These are phyloP conservation scores for Pythium chondricola DNA, from an alignment of 352 stramenopile species.

Conservation along the genomic window DNA sequence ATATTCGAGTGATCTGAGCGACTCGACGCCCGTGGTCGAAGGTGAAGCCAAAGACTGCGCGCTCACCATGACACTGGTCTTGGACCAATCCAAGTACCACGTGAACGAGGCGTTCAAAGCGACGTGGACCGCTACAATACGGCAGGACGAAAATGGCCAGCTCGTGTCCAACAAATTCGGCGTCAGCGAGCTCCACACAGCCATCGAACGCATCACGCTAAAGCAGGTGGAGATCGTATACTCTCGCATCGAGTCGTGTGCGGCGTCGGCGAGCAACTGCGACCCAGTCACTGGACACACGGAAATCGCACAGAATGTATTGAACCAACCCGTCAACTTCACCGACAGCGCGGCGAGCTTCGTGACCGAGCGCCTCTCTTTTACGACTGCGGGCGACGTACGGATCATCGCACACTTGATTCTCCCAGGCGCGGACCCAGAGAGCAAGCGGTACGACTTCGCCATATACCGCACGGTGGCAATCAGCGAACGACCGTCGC, in stretches of 20 bases:
- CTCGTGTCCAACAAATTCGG: constrained; percentile 44
- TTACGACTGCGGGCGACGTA: constrained; percentile 39
- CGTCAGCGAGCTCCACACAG: constrained; percentile 31
- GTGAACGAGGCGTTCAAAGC: constrained; percentile 52
- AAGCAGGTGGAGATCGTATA: constrained; percentile 44
- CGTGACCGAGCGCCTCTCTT: constrained; percentile 47
- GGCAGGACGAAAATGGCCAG: constrained; percentile 21
- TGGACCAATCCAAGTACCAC: constrained; percentile 38
- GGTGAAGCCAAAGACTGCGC: constrained; percentile 30
- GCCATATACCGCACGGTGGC: constrained; percentile 36
- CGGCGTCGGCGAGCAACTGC: constrained; percentile 29
- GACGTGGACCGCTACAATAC: constrained; percentile 60
- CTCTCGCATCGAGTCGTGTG: constrained; percentile 51
- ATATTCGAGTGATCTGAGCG: constrained; percentile 13
- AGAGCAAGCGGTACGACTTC: constrained; percentile 55
- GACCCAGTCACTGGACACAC: constrained; percentile 42
- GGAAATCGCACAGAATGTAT: constrained; percentile 37
- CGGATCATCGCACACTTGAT: constrained; percentile 57
- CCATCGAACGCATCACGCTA: constrained; percentile 47
- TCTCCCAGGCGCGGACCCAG: constrained; percentile 35
- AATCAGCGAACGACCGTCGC: constrained; percentile 29
- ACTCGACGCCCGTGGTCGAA: constrained; percentile 1
- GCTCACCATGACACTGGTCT: constrained; percentile 38
- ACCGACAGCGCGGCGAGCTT: constrained; percentile 37
- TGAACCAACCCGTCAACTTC: constrained; percentile 53